Conservation (phyloP, 192 early-diverging fungal species). For the Mortierella hygrophila region DNA sequence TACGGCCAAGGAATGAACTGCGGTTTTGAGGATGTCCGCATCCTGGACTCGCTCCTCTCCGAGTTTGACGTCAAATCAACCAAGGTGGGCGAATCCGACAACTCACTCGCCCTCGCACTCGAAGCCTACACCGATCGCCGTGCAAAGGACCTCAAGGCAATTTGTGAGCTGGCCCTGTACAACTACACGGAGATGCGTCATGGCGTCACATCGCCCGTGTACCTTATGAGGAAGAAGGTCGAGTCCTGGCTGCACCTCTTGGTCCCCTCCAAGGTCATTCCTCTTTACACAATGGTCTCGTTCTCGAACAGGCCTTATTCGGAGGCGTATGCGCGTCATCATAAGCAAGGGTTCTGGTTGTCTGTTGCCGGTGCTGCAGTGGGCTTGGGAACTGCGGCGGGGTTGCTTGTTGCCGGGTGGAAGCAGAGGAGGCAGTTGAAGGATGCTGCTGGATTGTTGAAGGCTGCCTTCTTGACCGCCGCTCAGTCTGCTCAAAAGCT, state of each 20-base stretch:
- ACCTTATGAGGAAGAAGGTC: conserved; percentile 82
- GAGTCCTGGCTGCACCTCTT: conserved; percentile 82
- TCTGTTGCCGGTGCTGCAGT: conserved; percentile 38
- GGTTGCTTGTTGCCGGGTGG: conserved; percentile 35
- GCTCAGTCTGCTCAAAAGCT: conserved; percentile 37
- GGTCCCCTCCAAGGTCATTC: conserved; percentile 81
- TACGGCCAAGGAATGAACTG: conserved; percentile 99
- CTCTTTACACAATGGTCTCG: conserved; percentile 97
- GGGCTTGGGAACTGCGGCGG: conserved; percentile 37
- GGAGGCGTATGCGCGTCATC: conserved; percentile 66
- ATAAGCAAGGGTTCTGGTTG: conserved; percentile 66
- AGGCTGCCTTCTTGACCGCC: conserved; percentile 31
- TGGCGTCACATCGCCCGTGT: conserved; percentile 79
- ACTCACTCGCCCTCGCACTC: conserved; percentile 69
- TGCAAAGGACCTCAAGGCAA: conserved; percentile 83
- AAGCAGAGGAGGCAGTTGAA: conserved; percentile 31
- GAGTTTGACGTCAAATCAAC: conserved; percentile 58
- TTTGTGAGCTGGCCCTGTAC: conserved; percentile 93
- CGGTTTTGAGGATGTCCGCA: conserved; percentile 93
- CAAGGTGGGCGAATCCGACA: conserved; percentile 22
- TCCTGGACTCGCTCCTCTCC: conserved; percentile 71
- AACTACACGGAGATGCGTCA: conserved; percentile 97
- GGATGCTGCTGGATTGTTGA: conserved; percentile 25
- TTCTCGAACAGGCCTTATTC: conserved; percentile 93
- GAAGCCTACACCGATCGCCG: conserved; percentile 79